These are phyloP conservation scores for Saxispiralis lemnorum DNA, from an alignment of 495 filamentous ascomycete species.

Conservation along the genomic window DNA sequence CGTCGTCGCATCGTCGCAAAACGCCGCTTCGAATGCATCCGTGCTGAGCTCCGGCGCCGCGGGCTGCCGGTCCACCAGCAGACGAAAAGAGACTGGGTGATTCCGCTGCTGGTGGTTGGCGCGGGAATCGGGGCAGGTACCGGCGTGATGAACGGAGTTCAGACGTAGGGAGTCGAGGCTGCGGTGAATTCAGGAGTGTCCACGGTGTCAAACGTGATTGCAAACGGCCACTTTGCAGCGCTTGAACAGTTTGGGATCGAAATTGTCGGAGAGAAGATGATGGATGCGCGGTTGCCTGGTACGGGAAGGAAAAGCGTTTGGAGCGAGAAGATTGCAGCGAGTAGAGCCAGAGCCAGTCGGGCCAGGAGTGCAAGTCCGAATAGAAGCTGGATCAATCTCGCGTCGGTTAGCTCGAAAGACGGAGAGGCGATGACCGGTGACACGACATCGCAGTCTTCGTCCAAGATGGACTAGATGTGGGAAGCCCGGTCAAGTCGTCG, in stretches of 20 bases:
- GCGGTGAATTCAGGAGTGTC: background rate
- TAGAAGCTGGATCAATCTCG: too few relatives aligned
- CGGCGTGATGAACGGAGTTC: background rate
- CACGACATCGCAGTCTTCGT: too few relatives aligned
- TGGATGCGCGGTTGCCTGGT: conserved; percentile 1
- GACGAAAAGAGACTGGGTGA: conserved; percentile 8
- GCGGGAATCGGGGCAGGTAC: background rate
- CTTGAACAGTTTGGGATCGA: background rate
- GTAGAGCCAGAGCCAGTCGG: too few relatives aligned
- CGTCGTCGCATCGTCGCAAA: conserved; percentile 6
- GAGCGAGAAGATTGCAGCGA: background rate
- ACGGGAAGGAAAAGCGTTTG: conserved; percentile 2
- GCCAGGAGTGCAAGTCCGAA: too few relatives aligned
- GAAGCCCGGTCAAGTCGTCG: too few relatives aligned
- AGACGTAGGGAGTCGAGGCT: background rate
- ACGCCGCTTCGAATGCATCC: conserved; percentile 6
- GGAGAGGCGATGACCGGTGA: too few relatives aligned
- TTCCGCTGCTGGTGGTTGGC: conserved; percentile 4
- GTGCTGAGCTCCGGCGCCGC: conserved; percentile 1
- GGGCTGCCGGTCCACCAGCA: conserved; percentile 5
- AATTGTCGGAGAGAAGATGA: conserved; percentile 1
- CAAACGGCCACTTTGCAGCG: background rate
- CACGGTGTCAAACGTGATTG: too few relatives aligned
- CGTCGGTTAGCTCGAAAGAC: too few relatives aligned
- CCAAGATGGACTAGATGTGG: too few relatives aligned